Percentiles rank a stretch among this genome's conserved stretches.
These are phyloP conservation scores for Petasospora rhodanensis DNA, from an alignment of 1,139 yeast species.

Conservation along the genomic window DNA sequence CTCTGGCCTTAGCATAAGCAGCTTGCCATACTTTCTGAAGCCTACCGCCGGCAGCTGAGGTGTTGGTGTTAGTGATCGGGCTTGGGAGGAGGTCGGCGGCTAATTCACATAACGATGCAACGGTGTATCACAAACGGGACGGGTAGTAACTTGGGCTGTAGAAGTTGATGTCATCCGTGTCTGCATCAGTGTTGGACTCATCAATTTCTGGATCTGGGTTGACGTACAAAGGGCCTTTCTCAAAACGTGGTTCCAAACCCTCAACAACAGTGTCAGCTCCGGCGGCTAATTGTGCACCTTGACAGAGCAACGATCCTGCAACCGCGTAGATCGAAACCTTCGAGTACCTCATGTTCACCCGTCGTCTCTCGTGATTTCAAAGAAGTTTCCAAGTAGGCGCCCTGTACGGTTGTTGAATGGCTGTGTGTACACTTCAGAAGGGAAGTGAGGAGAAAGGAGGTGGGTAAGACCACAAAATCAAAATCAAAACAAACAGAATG, in stretches of 20 bases:
- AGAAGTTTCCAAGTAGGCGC: too few relatives aligned
- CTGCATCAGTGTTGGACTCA: conserved; percentile 9
- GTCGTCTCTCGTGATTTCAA: too few relatives aligned
- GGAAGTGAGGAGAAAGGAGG: too few relatives aligned
- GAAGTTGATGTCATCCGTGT: conserved; percentile 19
- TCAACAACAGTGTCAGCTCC: neutral
- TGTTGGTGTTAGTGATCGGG: conserved; percentile 2
- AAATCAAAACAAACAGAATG: too few relatives aligned
- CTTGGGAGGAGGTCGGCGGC: too few relatives aligned
- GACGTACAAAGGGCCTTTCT: conserved; percentile 20
- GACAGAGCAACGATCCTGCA: too few relatives aligned
- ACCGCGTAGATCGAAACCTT: neutral
- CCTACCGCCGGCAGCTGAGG: conserved; percentile 24
- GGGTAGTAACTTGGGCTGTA: conserved; percentile 23
- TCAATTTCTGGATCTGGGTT: conserved; percentile 18
- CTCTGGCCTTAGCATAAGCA: conserved; percentile 53
- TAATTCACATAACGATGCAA: too few relatives aligned
- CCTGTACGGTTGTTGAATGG: too few relatives aligned
- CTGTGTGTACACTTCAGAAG: too few relatives aligned
- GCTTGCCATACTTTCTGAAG: conserved; percentile 45
- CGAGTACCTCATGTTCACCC: conserved; percentile 1
- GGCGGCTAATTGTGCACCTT: conserved; percentile 4
- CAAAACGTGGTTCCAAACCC: conserved; percentile 8
- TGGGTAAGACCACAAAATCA: neutral
- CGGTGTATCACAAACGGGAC: conserved; percentile 23